A percentile compares a stretch with the other conserved stretches of the same genome.
Conservation (phyloP, 2,329 filamentous ascomycete genomes). For the Penicillium vulpinum region DNA sequence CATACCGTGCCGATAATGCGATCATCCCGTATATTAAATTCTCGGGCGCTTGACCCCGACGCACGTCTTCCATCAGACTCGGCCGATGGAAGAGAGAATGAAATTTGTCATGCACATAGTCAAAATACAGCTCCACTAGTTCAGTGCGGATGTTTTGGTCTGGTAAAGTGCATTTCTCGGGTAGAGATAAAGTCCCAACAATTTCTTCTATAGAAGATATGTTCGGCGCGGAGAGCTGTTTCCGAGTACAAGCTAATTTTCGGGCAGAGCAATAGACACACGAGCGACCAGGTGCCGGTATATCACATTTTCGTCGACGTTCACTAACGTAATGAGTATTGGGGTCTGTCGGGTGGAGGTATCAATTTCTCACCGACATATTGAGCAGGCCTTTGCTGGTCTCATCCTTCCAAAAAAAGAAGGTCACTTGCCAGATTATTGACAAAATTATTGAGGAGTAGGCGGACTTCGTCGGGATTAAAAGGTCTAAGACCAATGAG, state of each 20-base stretch:
- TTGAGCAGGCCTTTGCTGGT: slow-evolving; percentile 4
- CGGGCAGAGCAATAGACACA: slow-evolving; percentile 14
- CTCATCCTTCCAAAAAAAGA: neutral
- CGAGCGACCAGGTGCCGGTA: slow-evolving; percentile 6
- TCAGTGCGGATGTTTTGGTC: slow-evolving; percentile 11
- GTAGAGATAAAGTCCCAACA: neutral
- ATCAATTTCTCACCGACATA: neutral
- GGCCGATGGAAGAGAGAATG: slow-evolving; percentile 19
- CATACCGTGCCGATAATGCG: slow-evolving; percentile 20
- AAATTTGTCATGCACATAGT: slow-evolving; percentile 23
- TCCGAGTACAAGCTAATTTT: slow-evolving; percentile 4
- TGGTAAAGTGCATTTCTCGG: neutral
- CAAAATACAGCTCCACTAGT: slow-evolving; percentile 19
- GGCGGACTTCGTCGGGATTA: neutral
- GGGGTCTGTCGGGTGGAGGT: neutral
- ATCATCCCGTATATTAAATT: slow-evolving; percentile 19
- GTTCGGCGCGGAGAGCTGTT: neutral
- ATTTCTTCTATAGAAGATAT: neutral
- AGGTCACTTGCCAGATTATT: neutral
- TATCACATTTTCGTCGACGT: slow-evolving; percentile 16
- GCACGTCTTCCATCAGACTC: slow-evolving; percentile 15
- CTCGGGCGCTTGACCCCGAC: slow-evolving; percentile 5
- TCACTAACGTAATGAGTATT: slow-evolving; percentile 3
- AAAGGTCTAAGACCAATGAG: neutral
- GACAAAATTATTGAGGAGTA: neutral